Evolutionary conservation across 306 rosid species (phyloP).

Genomic region (Lupinus albus): DNA sequence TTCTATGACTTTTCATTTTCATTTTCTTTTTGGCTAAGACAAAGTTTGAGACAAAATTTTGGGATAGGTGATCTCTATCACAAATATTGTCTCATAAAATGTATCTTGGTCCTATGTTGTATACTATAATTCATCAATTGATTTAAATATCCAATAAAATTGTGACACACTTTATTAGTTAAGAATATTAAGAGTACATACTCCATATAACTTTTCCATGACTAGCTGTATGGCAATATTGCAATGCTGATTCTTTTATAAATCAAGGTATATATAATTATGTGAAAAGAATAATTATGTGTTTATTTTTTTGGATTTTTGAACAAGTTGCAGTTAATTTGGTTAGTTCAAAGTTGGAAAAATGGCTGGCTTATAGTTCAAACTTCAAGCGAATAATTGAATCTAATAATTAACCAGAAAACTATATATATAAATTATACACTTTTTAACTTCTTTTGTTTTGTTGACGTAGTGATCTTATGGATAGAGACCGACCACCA

Average conservation of each 20-base stretch:
- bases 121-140: no score
- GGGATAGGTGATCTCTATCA: no score
- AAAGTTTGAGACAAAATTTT: no score
- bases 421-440: neutral
- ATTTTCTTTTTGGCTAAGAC: no score
- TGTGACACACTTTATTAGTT: no score
- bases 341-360: neutral
- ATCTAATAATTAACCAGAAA: constrained; percentile 23
- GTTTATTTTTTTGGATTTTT: constrained; percentile 16
- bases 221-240: constrained; percentile 20
- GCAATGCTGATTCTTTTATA: constrained; percentile 7
- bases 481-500: neutral
- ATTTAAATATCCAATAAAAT: no score
- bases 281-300: neutral
- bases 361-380: constrained; percentile 20
- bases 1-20: no score
- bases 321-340: constrained; percentile 8
- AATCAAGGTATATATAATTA: neutral
- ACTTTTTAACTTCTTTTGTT: constrained; percentile 3
- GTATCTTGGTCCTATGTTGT: no score
- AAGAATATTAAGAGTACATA: no score
- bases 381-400: constrained; percentile 30
- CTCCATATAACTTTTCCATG: neutral
- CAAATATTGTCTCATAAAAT: no score
- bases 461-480: neutral